phyloP scores from a whole-genome alignment of 208 protist genomes.

The Endotrypanum monterogeii region DNA sequence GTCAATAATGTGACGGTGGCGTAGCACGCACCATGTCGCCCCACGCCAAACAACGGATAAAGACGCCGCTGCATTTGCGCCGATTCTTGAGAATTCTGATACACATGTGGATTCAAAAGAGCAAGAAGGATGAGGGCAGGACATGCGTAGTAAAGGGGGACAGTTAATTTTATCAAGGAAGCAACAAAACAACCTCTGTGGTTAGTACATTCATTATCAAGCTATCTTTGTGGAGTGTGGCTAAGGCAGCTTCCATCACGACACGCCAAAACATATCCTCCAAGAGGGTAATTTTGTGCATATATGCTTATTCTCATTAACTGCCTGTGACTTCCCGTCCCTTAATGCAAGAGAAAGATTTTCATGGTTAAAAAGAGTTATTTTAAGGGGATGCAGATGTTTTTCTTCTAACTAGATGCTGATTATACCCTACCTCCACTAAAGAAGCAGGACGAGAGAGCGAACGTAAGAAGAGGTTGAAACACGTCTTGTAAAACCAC shows the following conservation, averaged over 20 bases:
- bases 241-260: background rate
- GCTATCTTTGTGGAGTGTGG: background rate
- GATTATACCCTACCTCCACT: background rate
- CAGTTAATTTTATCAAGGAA: background rate
- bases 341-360: background rate
- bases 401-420: background rate
- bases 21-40: background rate
- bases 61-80: constrained; percentile 24
- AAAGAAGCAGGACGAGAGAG: background rate
- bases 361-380: background rate
- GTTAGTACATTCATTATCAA: background rate
- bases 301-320: background rate
- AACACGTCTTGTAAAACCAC: background rate
- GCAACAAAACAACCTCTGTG: background rate
- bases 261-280: background rate
- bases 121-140: background rate
- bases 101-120: background rate
- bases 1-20: background rate
- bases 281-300: background rate
- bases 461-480: background rate
- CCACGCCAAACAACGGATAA: background rate
- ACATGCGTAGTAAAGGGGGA: background rate
- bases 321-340: background rate
- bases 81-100: constrained; percentile 7
- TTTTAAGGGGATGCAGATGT: background rate